These are phyloP conservation scores for Candida silvicultrix DNA, from an alignment of 805 yeast species.

Conservation along the genomic window DNA sequence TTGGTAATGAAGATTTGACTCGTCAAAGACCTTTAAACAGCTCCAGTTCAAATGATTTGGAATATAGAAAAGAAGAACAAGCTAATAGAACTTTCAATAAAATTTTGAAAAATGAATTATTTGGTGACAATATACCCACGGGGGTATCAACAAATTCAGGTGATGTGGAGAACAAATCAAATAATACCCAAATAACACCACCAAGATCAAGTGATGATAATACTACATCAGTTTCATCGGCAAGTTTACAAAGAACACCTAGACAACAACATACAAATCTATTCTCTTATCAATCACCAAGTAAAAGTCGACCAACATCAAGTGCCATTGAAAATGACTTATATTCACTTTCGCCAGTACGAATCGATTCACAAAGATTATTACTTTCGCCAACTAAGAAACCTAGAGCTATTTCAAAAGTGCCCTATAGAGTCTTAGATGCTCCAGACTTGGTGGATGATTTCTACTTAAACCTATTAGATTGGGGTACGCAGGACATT, in stretches of 20 bases:
- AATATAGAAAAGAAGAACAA: constrained; percentile 64
- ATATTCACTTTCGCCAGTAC: constrained; percentile 78
- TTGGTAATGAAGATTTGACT: constrained; percentile 12
- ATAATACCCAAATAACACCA: constrained; percentile 22
- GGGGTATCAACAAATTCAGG: constrained; percentile 15
- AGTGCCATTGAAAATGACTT: constrained; percentile 66
- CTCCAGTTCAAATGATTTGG: constrained; percentile 43
- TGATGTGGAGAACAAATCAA: constrained; percentile 26
- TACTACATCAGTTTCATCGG: not conserved
- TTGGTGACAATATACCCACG: constrained; percentile 76
- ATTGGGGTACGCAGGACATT: constrained; percentile 90
- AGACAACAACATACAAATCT: constrained; percentile 43
- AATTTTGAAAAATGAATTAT: constrained; percentile 80
- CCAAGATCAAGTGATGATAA: constrained; percentile 23
- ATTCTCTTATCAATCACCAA: constrained; percentile 71
- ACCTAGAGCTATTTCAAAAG: constrained; percentile 70
- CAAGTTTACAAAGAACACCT: constrained; percentile 27
- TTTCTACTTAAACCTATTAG: constrained; percentile 84
- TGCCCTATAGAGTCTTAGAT: constrained; percentile 89
- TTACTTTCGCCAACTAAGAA: constrained; percentile 78
- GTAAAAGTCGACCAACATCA: constrained; percentile 50
- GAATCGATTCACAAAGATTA: constrained; percentile 79
- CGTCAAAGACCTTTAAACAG: constrained; percentile 21
- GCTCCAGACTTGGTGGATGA: constrained; percentile 96
- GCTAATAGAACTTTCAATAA: constrained; percentile 85